Evolutionary conservation across 139 green algal genomes (phyloP).

Genomic region (Zygnema circumcarinatum): DNA sequence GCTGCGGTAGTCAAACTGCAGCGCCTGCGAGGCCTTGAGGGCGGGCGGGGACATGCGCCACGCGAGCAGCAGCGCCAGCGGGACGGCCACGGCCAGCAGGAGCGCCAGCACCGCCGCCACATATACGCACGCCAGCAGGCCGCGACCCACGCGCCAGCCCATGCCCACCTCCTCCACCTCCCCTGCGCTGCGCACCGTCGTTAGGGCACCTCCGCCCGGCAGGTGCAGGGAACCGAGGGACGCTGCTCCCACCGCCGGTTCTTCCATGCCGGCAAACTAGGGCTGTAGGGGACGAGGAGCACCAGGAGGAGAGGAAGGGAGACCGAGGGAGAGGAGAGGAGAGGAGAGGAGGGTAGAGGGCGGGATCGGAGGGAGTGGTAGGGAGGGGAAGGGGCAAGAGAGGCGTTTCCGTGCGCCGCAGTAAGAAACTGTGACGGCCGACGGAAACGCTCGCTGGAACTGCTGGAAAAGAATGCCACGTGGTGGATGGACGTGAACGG

Average conservation of each 20-base stretch:
- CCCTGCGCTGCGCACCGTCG: no score
- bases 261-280: no score
- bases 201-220: no score
- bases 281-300: background rate
- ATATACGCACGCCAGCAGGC: background rate
- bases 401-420: no score
- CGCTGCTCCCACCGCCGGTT: no score
- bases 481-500: no score
- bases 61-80: background rate
- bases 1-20: background rate
- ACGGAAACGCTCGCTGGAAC: no score
- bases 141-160: background rate
- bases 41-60: background rate
- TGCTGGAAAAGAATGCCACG: no score
- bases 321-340: background rate
- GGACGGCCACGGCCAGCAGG: background rate
- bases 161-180: no score
- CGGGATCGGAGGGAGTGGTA: background rate
- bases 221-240: background rate
- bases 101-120: background rate
- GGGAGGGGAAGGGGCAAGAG: no score
- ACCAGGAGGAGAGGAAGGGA: background rate
- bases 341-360: background rate
- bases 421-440: no score
- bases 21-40: background rate